Conservation (phyloP, 176 grass and related monocot genomes). For the Thalia dealbata region DNA sequence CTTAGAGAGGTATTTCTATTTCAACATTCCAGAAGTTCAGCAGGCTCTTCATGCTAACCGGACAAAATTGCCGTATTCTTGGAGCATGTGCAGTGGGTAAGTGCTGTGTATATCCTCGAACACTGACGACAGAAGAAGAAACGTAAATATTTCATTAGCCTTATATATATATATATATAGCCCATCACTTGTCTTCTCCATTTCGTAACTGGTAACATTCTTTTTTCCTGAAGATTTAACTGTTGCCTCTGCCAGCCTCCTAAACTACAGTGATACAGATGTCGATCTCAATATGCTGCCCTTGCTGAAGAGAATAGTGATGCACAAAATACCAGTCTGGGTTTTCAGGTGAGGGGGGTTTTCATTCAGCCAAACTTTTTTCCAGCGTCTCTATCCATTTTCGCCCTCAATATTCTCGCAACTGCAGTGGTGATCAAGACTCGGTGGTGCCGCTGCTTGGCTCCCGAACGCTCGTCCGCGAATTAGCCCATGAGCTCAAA, state of each 20-base stretch:
- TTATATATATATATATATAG: too few species aligned
- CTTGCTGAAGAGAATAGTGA: conserved; percentile 63
- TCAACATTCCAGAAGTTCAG: conserved; percentile 92
- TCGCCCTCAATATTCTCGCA: neutral
- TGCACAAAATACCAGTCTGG: conserved; percentile 80
- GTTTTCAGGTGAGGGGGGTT: conserved; percentile 62
- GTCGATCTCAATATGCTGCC: conserved; percentile 83
- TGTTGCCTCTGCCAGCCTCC: conserved; percentile 35
- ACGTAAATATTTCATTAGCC: neutral
- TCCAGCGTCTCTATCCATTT: neutral
- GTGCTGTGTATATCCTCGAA: conserved; percentile 19
- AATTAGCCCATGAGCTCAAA: conserved; percentile 69
- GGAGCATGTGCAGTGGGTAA: conserved; percentile 96
- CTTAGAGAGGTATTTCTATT: conserved; percentile 80
- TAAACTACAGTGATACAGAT: conserved; percentile 79
- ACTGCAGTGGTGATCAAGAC: conserved; percentile 85
- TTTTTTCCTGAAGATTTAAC: neutral
- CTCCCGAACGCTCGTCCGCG: conserved; percentile 77
- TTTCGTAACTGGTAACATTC: too few species aligned
- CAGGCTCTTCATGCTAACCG: conserved; percentile 81
- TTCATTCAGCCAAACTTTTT: neutral
- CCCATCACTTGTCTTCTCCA: too few species aligned
- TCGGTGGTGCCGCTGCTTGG: conserved; percentile 87
- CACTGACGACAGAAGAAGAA: neutral
- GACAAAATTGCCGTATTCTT: conserved; percentile 67